Base-by-base conservation (phyloP, 495 filamentous ascomycete species). In the Hypoxylon fuscum region DNA sequence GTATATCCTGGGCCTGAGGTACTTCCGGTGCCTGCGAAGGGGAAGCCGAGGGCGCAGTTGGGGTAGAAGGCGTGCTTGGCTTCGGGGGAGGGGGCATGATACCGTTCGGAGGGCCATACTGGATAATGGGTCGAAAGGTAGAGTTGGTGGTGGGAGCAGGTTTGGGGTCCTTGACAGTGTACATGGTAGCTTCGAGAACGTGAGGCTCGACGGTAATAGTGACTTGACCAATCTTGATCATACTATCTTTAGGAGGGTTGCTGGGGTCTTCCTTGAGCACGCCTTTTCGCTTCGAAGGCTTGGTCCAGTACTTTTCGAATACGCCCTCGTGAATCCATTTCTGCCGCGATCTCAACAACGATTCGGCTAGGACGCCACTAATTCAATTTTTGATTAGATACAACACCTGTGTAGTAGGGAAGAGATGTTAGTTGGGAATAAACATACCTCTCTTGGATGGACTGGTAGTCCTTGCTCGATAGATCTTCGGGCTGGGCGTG, bases 271-370 rank as follows among this genome's bases (percentile, higher is more conserved):
- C 81, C 59, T 89, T 86, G 10, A 85, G 77, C 21, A 83, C 82
- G 21, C 90, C 87, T 75, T 90, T 92, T 47, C 87, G 85, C 77
- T 93, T 96, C 53, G 85, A 83, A 5, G 93, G 92, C 66, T 97
- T 96, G 9, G 89, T 89, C 89, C 93, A 97, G 74, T 96, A 98
- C 64, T 90, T 90, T 59, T 95, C 92, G 58, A 99, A 90, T 31
- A 97, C 87, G 14, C 90, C 89, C 62, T 96, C 92, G 64, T 81
- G 87, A 7, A 92, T 82, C 96, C 96, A 98, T 85, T 87, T 89
- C 64, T 88, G 84, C 51, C 91, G 91, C 44, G 96, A 98, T 47
- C 91, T 85, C 44, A 88, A 80, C 14, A 99, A 81, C 3, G 96
- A 93, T 48, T 90, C 86, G 45, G 88, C 81, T 44, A 98, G 80